Conservation (phyloP, 2,329 filamentous ascomycete species). For the Verticillium alfalfae region DNA sequence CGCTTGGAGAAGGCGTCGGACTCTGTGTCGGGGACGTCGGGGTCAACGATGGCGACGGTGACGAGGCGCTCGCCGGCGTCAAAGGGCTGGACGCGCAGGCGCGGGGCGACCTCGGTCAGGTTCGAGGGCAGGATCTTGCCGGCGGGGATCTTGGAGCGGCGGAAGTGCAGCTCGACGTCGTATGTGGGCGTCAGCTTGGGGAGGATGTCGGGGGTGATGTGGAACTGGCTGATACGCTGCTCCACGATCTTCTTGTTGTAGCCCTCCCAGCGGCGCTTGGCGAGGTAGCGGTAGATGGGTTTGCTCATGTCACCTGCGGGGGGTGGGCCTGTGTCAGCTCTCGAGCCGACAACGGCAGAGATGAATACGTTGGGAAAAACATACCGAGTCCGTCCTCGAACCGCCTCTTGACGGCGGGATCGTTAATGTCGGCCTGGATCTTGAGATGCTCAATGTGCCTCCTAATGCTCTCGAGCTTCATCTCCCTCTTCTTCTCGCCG, state of each 20-base stretch:
- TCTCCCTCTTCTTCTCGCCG: conserved; percentile 60
- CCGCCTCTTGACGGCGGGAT: conserved; percentile 84
- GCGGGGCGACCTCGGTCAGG: conserved; percentile 67
- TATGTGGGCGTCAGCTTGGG: conserved; percentile 71
- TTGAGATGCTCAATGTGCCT: conserved; percentile 72
- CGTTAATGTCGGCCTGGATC: conserved; percentile 89
- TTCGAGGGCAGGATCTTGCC: conserved; percentile 74
- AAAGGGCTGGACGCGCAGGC: conserved; percentile 80
- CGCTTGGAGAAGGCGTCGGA: conserved; percentile 71
- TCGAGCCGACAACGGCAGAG: background rate
- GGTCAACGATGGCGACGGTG: conserved; percentile 79
- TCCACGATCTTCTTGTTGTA: conserved; percentile 74
- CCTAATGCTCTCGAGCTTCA: conserved; percentile 63
- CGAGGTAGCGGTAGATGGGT: conserved; percentile 89
- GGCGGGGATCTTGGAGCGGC: conserved; percentile 61
- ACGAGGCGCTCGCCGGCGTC: conserved; percentile 75
- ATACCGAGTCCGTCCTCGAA: conserved; percentile 89
- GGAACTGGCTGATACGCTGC: conserved; percentile 83
- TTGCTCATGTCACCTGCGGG: conserved; percentile 83
- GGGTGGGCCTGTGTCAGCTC: background rate
- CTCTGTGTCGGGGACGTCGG: conserved; percentile 79
- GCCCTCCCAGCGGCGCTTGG: conserved; percentile 79
- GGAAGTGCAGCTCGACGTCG: conserved; percentile 80
- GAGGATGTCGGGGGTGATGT: conserved; percentile 82
- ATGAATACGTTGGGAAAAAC: conserved; percentile 15